Evolutionary conservation across 495 filamentous ascomycete species (phyloP), one percentile per base, ranked within the genome.

Genomic region (Penicillium canariense): DNA sequence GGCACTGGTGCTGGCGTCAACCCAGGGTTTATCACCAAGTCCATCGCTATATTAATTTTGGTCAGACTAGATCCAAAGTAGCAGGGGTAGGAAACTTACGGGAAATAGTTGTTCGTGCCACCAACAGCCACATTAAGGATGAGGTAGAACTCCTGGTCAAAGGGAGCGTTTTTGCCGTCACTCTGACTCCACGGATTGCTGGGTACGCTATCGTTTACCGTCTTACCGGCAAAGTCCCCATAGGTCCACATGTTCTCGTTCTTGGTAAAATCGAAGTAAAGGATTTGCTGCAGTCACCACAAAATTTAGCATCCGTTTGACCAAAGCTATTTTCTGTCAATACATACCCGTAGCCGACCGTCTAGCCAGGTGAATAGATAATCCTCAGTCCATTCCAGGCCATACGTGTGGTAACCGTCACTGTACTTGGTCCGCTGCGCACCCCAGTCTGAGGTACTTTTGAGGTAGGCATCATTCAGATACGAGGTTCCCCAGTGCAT

Each of bases 351-450:
- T 3, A 50, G 14, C 86, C 84, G 22, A 17, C 82, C 87, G 75
- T 95, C 84, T 69, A 95, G 79, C 68, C 90, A 95, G 30, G 89
- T 90, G 69, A 91, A 93, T 38, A 95, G 75, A 69, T 95, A 94
- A 64, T 92, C 91, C 48, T 91, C 83, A 51, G 83, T 87, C 90
- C 90, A 95, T 68, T 95, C 90, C 10, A 95, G 59, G 12, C 90
- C 90, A 57, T 83, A 95, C 0, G 81, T 89, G 68, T 95, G 86
- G 39, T 56, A 63, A 14, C 48, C 56, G 14, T 59, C 46, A 38
- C 32, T 25, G 34, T 56, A 63, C 47, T 62, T 57, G 11, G 55
- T 62, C 14, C 59, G 42, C 34, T 50, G 20, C 12, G 48, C 48
- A 17, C 48, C 48, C 48, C 48, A 50, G 3, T 50, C 48, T 2